Evolutionary conservation across 176 grass and related monocot species (phyloP).

Genomic region (Alloteropsis semialata): DNA sequence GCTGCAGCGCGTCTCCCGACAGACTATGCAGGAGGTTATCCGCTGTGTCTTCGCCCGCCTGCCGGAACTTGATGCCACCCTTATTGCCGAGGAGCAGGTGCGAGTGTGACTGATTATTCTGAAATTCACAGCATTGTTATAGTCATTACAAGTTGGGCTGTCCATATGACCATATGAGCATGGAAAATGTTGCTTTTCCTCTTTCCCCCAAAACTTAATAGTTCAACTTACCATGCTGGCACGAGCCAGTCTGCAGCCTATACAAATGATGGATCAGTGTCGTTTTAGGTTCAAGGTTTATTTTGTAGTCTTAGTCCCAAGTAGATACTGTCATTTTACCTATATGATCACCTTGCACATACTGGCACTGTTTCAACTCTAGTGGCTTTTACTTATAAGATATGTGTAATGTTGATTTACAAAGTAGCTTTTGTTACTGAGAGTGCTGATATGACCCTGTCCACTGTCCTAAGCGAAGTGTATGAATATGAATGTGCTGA

Average conservation of each 20-base stretch:
- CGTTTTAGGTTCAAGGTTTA: neutral
- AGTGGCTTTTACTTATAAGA: neutral
- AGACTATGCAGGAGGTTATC: slow-evolving; percentile 93
- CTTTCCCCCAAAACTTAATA: no score
- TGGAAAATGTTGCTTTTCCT: neutral
- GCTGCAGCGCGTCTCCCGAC: slow-evolving; percentile 81
- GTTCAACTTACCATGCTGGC: slow-evolving; percentile 1
- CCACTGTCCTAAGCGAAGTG: neutral
- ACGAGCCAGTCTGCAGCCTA: neutral
- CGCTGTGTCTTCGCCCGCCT: slow-evolving; percentile 69
- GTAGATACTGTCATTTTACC: neutral
- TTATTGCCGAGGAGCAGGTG: slow-evolving; percentile 22
- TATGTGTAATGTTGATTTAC: slow-evolving; percentile 11
- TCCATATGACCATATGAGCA: neutral
- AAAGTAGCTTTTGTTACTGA: neutral
- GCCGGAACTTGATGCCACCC: slow-evolving; percentile 25
- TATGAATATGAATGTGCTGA: slow-evolving; percentile 20
- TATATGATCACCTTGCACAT: neutral
- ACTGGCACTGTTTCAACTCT: neutral
- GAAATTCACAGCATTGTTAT: neutral
- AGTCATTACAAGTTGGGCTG: neutral
- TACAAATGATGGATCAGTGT: neutral
- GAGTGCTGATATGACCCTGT: neutral
- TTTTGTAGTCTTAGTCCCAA: neutral
- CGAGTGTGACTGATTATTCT: neutral